Conservation (phyloP, 306 rosid genomes). For the Cucumis cinereus region DNA sequence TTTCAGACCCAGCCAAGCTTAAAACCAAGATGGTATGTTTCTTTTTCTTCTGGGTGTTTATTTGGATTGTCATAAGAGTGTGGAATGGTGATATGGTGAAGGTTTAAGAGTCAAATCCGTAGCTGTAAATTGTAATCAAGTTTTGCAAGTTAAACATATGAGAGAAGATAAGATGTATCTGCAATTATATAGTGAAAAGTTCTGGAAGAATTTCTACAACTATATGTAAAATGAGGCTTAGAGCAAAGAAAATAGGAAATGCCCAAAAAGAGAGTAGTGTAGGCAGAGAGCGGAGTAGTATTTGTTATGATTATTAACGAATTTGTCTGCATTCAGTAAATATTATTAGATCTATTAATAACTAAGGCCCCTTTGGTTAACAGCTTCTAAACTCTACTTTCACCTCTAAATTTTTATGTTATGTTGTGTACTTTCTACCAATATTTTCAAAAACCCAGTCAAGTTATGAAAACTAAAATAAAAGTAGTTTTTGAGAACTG, state of each 20-base stretch:
- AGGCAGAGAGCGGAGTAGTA: background rate
- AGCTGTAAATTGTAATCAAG: background rate
- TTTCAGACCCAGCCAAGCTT: constrained; percentile 43
- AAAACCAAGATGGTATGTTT: constrained; percentile 52
- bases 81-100: background rate
- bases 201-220: background rate
- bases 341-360: too few relatives aligned
- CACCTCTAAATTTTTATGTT: too few relatives aligned
- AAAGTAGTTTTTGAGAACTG: too few relatives aligned
- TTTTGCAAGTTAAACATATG: background rate
- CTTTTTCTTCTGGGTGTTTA: background rate
- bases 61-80: background rate
- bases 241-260: background rate
- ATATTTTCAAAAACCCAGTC: too few relatives aligned
- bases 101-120: background rate
- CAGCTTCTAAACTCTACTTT: too few relatives aligned
- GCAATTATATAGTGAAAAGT: background rate
- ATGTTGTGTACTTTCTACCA: too few relatives aligned
- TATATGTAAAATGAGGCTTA: background rate
- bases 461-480: too few relatives aligned
- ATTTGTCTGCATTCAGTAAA: background rate
- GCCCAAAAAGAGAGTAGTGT: background rate
- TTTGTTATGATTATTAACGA: background rate
- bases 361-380: background rate
- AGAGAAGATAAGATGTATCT: background rate